These are phyloP conservation scores for Hypocreales sp. DNA, from an alignment of 2,329 filamentous ascomycete species.

Conservation along the genomic window DNA sequence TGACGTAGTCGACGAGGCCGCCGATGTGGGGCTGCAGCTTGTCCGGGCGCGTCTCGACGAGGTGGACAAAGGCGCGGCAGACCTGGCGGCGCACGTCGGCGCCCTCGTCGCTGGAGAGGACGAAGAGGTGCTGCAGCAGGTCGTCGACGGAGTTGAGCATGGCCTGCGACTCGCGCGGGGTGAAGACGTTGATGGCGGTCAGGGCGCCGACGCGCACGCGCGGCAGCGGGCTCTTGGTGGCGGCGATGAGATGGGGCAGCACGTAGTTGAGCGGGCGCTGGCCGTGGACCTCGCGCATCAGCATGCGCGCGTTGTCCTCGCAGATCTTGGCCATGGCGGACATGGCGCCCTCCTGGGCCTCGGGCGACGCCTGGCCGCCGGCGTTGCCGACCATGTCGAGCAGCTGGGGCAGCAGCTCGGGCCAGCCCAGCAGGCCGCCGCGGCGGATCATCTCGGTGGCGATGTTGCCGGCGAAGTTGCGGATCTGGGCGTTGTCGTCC, in stretches of 20 bases:
- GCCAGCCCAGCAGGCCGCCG: constrained; percentile 81
- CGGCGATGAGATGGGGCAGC: constrained; percentile 79
- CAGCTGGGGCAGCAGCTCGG: constrained; percentile 73
- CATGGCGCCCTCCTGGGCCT: constrained; percentile 87
- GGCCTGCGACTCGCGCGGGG: constrained; percentile 68
- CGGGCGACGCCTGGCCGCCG: constrained; percentile 47
- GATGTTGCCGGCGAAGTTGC: constrained; percentile 81
- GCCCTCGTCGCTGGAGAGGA: constrained; percentile 59
- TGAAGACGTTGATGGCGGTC: constrained; percentile 80
- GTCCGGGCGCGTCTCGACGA: constrained; percentile 81
- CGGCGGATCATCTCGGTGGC: constrained; percentile 81
- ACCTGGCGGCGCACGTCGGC: constrained; percentile 82
- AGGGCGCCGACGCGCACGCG: constrained; percentile 71
- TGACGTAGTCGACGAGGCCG: constrained; percentile 84
- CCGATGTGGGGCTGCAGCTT: constrained; percentile 79
- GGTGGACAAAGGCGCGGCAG: constrained; percentile 80
- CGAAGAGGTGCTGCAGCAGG: constrained; percentile 70
- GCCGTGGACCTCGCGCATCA: constrained; percentile 79
- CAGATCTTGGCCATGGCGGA: constrained; percentile 87
- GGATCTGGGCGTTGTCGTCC: constrained; percentile 68
- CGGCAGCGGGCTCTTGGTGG: constrained; percentile 59
- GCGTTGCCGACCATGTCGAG: constrained; percentile 63
- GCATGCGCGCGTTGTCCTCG: constrained; percentile 78
- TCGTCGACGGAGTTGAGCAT: constrained; percentile 68
- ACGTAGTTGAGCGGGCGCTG: constrained; percentile 78